Conservation (phyloP, 306 rosid genomes). For the Myrica gale region DNA sequence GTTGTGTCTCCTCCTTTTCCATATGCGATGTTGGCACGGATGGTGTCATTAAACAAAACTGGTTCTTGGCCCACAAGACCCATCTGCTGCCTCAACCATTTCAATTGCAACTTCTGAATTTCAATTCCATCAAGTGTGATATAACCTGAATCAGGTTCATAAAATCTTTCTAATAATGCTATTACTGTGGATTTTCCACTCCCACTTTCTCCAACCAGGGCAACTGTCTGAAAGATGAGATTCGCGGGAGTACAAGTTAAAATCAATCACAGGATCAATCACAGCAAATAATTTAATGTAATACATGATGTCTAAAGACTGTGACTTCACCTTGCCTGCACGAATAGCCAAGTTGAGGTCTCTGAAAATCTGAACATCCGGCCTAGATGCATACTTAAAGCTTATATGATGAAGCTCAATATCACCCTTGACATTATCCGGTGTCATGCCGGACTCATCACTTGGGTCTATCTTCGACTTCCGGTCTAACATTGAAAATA, state of each 20-base stretch:
- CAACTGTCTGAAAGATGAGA: slow-evolving; percentile 52
- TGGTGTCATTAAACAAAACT: slow-evolving; percentile 65
- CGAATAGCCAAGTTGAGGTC: slow-evolving; percentile 66
- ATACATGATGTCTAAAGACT: not conserved
- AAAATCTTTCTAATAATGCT: slow-evolving; percentile 75
- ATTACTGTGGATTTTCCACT: slow-evolving; percentile 87
- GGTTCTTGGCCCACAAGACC: slow-evolving; percentile 93
- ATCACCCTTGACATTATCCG: slow-evolving; percentile 57
- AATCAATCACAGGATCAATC: not conserved
- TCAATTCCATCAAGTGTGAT: slow-evolving; percentile 75
- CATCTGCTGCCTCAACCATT: slow-evolving; percentile 93
- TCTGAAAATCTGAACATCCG: slow-evolving; percentile 63
- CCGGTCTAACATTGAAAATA: slow-evolving; percentile 55
- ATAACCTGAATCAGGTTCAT: slow-evolving; percentile 77
- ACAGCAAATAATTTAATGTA: not conserved
- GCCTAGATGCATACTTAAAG: slow-evolving; percentile 80
- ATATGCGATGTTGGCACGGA: slow-evolving; percentile 76
- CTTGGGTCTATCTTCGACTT: slow-evolving; percentile 61
- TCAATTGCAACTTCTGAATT: slow-evolving; percentile 50
- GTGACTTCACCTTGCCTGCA: slow-evolving; percentile 62
- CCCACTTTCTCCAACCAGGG: slow-evolving; percentile 93
- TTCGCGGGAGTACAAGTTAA: slow-evolving; percentile 12
- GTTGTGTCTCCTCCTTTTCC: slow-evolving; percentile 74
- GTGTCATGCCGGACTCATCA: slow-evolving; percentile 56
- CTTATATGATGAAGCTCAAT: slow-evolving; percentile 59